Percentiles rank a stretch among this genome's conserved stretches.
Conservation (phyloP, 805 yeast species). For the Candida glaebosa region DNA sequence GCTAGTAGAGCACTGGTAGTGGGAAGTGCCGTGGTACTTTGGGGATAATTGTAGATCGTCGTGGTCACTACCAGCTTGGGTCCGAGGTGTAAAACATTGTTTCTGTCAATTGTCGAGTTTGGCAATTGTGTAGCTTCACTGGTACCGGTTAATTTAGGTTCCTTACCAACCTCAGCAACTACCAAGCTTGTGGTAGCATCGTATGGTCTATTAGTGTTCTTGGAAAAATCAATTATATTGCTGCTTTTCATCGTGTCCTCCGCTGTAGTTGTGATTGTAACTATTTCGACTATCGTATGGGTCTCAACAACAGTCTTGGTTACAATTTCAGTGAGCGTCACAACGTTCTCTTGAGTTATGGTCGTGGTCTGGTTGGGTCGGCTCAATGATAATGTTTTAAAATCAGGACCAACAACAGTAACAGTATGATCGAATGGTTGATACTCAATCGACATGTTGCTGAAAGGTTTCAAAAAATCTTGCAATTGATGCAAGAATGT, state of each 20-base stretch:
- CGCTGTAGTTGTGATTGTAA: not conserved
- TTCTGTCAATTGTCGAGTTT: too few relatives aligned
- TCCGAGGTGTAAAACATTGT: not conserved
- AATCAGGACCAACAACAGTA: conserved; percentile 1
- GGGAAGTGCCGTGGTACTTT: not conserved
- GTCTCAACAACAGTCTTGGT: not conserved
- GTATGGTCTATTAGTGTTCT: not conserved
- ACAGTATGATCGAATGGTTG: not conserved
- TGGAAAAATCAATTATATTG: not conserved
- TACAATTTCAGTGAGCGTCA: not conserved
- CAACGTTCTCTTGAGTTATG: not conserved
- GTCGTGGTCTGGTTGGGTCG: not conserved
- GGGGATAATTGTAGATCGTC: not conserved
- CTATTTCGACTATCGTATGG: not conserved
- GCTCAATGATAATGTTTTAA: not conserved
- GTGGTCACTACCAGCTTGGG: not conserved
- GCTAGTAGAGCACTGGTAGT: not conserved
- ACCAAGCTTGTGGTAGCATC: not conserved
- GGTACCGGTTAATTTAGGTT: not conserved
- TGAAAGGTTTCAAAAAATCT: not conserved
- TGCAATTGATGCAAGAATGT: not conserved
- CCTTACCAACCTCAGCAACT: not conserved
- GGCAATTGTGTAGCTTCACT: not conserved
- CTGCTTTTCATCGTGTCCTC: not conserved
- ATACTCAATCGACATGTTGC: not conserved